Evolutionary conservation across 163 green algal species (phyloP), one percentile per base, ranked within the genome.

Genomic region (Chlorella variabilis): DNA sequence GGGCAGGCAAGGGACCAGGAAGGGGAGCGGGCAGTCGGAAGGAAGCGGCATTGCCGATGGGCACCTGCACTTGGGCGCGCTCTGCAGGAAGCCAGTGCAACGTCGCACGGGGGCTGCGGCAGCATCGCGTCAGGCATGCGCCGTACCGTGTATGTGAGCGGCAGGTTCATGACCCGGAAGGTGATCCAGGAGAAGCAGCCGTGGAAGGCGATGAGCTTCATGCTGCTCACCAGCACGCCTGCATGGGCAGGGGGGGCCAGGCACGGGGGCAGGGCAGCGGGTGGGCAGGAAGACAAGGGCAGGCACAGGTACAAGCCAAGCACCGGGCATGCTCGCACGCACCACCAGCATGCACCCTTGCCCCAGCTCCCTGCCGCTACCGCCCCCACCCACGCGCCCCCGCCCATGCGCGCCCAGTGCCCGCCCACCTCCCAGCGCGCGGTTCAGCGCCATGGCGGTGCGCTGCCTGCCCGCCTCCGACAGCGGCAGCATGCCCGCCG

Each of bases 201-300:
- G 66, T 95, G 91, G 68, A 94, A 94, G 11, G 81, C 74, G 7
- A 89, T 81, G 7, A 95, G 87, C 81, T 94, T 94, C 20, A 93
- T 78, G 18, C 86, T 85, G n/a, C 88, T 89, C 1, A 94, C 54
- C 34, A 95, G 90, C 18, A 95, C 91, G 15, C 87, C 88, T 79
- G 71, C 42, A 54, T n/a, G n/a, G 38, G 38, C 21, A 5, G 38
- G 4, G 33, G 13, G 15, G 54, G 6, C 18, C 54, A 63, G 54
- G 15, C 45, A 54, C n/a, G n/a, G n/a, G n/a, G n/a, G n/a, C n/a
- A n/a, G n/a, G n/a, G n/a, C n/a, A n/a, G n/a, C n/a, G n/a, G n/a
- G n/a, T n/a, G n/a, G n/a, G n/a, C n/a, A n/a, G n/a, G n/a, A n/a
- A n/a, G n/a, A n/a, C n/a, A n/a, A n/a, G n/a, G n/a, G n/a, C n/a